Evolutionary conservation across 768 basidiomycete genomes (phyloP), one percentile per base, ranked within the genome.

Genomic region (Gelatoporia subvermispora): DNA sequence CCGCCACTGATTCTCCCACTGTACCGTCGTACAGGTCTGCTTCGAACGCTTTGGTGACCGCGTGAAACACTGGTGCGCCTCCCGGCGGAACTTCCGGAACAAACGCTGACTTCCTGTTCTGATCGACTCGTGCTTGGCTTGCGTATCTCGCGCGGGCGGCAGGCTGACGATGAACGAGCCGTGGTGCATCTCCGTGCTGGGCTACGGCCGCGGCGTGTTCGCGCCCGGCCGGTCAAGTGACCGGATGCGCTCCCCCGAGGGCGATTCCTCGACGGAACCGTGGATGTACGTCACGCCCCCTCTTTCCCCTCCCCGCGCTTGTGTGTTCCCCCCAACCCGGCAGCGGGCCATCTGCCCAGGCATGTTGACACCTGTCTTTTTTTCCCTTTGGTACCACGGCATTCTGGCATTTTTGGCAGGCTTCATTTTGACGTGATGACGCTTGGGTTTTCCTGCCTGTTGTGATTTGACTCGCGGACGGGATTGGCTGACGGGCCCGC

Each of bases 151-250:
- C 42, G 21, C 41, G 40, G 11, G 16, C 31, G 34, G 18, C 43
- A 82, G 81, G 82, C 63, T 87, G 42, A 88, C 85, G 2, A 71
- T 87, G 65, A 88, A 88, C 62, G 85, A 90, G 68, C 84, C 84
- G 0, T 85, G 81, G 83, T 81, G 81, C 60, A 72, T 82, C 44
- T 76, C 85, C 43, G 72, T 85, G 56, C 68, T 84, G 41, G 85
- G 86, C n/a, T 83, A 86, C 58, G 81, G 81, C 13, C 72, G 77
- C 40, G 85, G 84, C 40, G 74, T 81, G 13, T 88, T 88, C 53
- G 85, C 83, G 2, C 85, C 84, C 38, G 84, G 85, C 35, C 70
- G 82, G 47, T 81, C 79, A 57, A 83, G 80, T 65, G 79, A 84
- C 62, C 77, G 85, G 18, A 61, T 57, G 45, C 75, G 79, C 47